Conservation (phyloP, 805 yeast species). For the Suhomyces pyralidae region DNA sequence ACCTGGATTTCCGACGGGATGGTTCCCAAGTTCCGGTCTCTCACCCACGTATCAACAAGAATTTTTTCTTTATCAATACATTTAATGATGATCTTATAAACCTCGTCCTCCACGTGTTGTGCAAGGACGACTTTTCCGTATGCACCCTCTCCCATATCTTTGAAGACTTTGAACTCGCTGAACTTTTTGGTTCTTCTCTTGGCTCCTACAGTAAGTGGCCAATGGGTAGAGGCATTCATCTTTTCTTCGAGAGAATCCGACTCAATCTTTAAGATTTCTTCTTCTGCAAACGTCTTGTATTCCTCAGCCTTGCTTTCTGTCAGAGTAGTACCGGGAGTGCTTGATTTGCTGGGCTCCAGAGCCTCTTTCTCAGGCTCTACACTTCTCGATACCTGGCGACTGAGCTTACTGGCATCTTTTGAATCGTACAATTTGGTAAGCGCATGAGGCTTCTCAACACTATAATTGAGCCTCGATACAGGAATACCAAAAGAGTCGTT, state of each 20-base stretch:
- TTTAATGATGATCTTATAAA: conserved; percentile 73
- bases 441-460: conserved; percentile 7
- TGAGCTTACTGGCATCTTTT: background rate
- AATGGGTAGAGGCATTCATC: conserved; percentile 34
- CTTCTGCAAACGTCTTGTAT: conserved; percentile 29
- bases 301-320: background rate
- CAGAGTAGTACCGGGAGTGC: background rate
- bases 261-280: conserved; percentile 45
- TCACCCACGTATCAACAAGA: conserved; percentile 94
- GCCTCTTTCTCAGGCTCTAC: background rate
- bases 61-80: conserved; percentile 90
- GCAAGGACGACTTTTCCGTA: conserved; percentile 91
- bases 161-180: conserved; percentile 64
- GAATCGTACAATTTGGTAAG: conserved; percentile 8
- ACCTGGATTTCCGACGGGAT: conserved; percentile 96
- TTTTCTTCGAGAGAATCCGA: conserved; percentile 40
- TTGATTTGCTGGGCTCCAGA: background rate
- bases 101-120: conserved; percentile 58
- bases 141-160: conserved; percentile 93
- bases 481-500: conserved; percentile 29
- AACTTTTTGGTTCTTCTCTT: conserved; percentile 69
- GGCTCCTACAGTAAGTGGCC: conserved; percentile 58
- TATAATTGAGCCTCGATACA: conserved; percentile 11
- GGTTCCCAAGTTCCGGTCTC: conserved; percentile 88
- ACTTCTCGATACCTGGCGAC: background rate